A percentile compares a stretch with the other conserved stretches of the same genome.
Evolutionary conservation across 371 early-diverging fungal genomes (phyloP).

Genomic region (Rozella allomycis): DNA sequence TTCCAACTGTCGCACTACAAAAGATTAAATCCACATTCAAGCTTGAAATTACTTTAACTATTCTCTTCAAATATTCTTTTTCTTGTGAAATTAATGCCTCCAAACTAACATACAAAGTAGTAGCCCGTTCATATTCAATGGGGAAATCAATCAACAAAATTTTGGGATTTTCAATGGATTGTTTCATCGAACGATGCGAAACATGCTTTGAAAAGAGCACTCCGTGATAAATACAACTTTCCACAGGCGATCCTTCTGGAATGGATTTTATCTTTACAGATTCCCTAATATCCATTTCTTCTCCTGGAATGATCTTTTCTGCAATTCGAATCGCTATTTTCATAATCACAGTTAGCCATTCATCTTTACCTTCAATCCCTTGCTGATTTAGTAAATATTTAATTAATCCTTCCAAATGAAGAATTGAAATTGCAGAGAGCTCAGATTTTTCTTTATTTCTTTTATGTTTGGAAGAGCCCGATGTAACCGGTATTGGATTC

Average conservation of each 20-base stretch:
- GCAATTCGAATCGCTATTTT: conserved; percentile 35
- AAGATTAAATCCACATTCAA: conserved; percentile 56
- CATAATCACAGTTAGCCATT: conserved; percentile 52
- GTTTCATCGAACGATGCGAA: conserved; percentile 66
- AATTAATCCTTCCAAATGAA: conserved; percentile 2
- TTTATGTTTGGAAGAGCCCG: conserved; percentile 38
- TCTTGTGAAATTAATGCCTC: conserved; percentile 64
- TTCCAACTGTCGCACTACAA: conserved; percentile 46
- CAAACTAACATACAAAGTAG: conserved; percentile 52
- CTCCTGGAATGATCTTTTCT: conserved; percentile 43
- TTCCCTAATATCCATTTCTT: conserved; percentile 61
- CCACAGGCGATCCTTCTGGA: conserved; percentile 51
- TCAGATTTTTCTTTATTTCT: background rate
- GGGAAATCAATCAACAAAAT: conserved; percentile 66
- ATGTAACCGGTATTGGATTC: no score
- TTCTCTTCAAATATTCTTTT: conserved; percentile 46
- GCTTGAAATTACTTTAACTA: conserved; percentile 47
- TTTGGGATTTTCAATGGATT: conserved; percentile 35
- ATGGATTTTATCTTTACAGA: conserved; percentile 80
- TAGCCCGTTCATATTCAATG: conserved; percentile 58
- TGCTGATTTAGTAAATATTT: conserved; percentile 8
- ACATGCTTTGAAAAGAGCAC: conserved; percentile 67
- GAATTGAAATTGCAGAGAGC: background rate
- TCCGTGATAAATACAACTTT: conserved; percentile 58
- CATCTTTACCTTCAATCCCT: conserved; percentile 8